Base-by-base conservation (phyloP, 129 eudicot genomes). In the carrot (Daucus carota) region DNA sequence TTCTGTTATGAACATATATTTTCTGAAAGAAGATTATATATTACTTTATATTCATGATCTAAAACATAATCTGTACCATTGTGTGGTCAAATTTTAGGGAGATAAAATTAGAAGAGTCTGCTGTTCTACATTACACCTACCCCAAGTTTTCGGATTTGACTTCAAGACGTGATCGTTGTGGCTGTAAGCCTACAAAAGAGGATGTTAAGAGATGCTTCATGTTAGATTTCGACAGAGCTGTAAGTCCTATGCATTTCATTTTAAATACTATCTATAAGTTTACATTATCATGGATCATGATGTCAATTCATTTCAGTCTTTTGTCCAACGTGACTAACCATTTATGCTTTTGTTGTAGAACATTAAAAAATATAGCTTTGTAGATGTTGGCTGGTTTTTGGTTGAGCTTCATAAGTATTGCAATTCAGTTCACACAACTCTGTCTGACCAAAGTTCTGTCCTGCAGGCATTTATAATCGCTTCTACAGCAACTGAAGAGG, bases 151-250 rank as follows among this genome's bases (percentile, higher is more conserved):
- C 99, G 33, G 97, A 95, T 86, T 81, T 95, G 86, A 92, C 97
- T 73, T 95, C 97, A 65, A 86, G 99, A 85, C 92, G 99, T 71
- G 96, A 95, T 82, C 81, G 99, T 38, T 95, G 99, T 88, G 94
- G 96, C 79, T 95, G 99, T 72, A 95, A 89, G 75, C 99, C 99
- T 80, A 92, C 95, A 46, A 81, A 86, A 81, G 91, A 86, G 46
- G 94, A 86, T 75, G 89, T 89, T 33, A 86, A 89, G 78, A 84
- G 91, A 84, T 89, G 94, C 84, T 89, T 89, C 76, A 89, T 89
- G 89, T 77, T 86, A 52, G 94, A 89, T 73, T 95, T 95, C 17
- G 99, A 95, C 83, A 82, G 99, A 91, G 47, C 89, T 69, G 99
- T 95, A 79, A 89, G 99, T 91, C 69, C 28, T 38, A 17, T 31